Base-by-base conservation (phyloP, 768 basidiomycete species). In the Suillus americanus region DNA sequence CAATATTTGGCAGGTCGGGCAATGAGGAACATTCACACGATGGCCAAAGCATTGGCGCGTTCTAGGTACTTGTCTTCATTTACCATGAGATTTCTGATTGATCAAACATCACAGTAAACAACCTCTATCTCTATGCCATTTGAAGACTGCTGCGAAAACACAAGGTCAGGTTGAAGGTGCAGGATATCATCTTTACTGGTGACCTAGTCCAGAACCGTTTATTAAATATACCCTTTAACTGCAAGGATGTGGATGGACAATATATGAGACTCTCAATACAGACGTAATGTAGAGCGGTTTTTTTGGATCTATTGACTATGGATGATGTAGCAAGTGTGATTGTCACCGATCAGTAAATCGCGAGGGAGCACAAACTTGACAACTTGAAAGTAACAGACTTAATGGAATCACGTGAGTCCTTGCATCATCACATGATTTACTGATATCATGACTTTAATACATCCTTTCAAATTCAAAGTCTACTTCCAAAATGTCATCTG, bases 401-500 rank as follows among this genome's bases (percentile, higher is more conserved):
- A 0, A 38, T 13, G 23, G n/a, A 50, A 51, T 51, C 20, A n/a
- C 23, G 37, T 16, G 23, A 25, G 37, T 5, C 40, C 37, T 30
- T 13, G 56, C 5, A 18, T 40, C 14, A 9, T 38, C 55, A 56
- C 55, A 37, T 56, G 55, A 37, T 53, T 53, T 9, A 18, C 35
- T 16, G 10, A 38, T 57, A 57, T 57, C 38, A 40, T 12, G 14
- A n/a, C n/a, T n/a, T n/a, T n/a, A n/a, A n/a, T n/a, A n/a, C 20
- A 9, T 13, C 7, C n/a, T 13, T 57, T 30, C 9, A 3, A 28
- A 30, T 56, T 25, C 14, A 23, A 25, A 61, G 54, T 57, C 33
- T 61, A 23, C 33, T 53, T 35, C 48, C 41, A 66, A 43, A 48
- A 74, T 75, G 67, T 25, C 68, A 23, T 69, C 62, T 16, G 65